Evolutionary conservation across 495 filamentous ascomycete species (phyloP), one percentile per base, ranked within the genome.

Genomic region (Physcia stellaris): DNA sequence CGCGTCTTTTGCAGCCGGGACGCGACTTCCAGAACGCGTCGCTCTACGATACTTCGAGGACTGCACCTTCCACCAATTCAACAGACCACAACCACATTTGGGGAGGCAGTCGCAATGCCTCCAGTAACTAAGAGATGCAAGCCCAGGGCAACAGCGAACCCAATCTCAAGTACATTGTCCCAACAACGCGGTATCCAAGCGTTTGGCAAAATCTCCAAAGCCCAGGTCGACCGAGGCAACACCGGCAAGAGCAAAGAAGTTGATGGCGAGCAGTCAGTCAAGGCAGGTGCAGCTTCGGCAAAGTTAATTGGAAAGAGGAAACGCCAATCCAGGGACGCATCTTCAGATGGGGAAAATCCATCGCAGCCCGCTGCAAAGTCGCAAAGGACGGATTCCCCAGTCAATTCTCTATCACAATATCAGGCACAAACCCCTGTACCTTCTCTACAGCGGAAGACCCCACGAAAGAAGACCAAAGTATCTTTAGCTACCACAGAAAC

Each of bases 31-130:
- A n/a, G n/a, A n/a, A n/a, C n/a, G n/a, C n/a, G n/a, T n/a, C n/a
- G n/a, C n/a, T n/a, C n/a, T n/a, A n/a, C n/a, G n/a, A n/a, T n/a
- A n/a, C n/a, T n/a, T n/a, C n/a, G n/a, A n/a, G n/a, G n/a, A n/a
- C n/a, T n/a, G n/a, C n/a, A n/a, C n/a, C n/a, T n/a, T n/a, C n/a
- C n/a, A n/a, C n/a, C n/a, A n/a, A n/a, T n/a, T n/a, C n/a, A n/a
- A n/a, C n/a, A n/a, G n/a, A n/a, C n/a, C n/a, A n/a, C n/a, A n/a
- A n/a, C n/a, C n/a, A n/a, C n/a, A n/a, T n/a, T 13, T 34, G 23
- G 0, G n/a, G 29, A 50, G 47, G 47, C 38, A 53, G 40, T 44
- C 21, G 35, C 43, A 37, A 53, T 53, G 50, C 42, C 43, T 45
- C 40, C 43, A 31, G 27, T 24, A 26, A 21, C 38, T 6, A 38